phyloP scores from a whole-genome alignment of 768 basidiomycete genomes.

The Phaffia tasmanica region DNA sequence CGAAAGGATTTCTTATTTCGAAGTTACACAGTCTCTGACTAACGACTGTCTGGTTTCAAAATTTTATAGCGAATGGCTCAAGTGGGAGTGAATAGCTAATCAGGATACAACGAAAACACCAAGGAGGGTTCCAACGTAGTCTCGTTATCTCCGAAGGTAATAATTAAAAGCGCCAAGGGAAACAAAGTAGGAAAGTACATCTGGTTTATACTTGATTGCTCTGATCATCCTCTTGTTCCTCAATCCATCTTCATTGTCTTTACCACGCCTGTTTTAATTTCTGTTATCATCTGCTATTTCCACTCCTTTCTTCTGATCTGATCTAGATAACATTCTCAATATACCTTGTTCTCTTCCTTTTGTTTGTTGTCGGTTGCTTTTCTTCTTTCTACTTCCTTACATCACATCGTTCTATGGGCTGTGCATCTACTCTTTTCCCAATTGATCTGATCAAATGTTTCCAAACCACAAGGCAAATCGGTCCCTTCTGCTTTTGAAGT shows the following conservation, averaged over 20 bases:
- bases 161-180: no score
- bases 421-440: no score
- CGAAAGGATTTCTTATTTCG: constrained; percentile 34
- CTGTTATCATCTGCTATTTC: background rate
- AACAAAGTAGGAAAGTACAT: no score
- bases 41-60: background rate
- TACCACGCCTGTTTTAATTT: background rate
- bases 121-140: background rate
- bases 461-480: no score
- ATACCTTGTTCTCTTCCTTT: background rate
- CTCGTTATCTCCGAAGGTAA: no score
- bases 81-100: background rate
- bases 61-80: background rate
- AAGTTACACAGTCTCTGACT: no score
- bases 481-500: no score
- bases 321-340: background rate
- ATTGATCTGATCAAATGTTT: no score
- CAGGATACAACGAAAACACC: background rate
- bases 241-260: background rate
- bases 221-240: background rate
- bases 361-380: background rate
- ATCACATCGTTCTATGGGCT: background rate
- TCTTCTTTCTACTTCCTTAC: constrained; percentile 3
- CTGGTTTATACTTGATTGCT: background rate
- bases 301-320: background rate